Base-by-base conservation (phyloP, 2,329 filamentous ascomycete species). In the Madurella mycetomatis region DNA sequence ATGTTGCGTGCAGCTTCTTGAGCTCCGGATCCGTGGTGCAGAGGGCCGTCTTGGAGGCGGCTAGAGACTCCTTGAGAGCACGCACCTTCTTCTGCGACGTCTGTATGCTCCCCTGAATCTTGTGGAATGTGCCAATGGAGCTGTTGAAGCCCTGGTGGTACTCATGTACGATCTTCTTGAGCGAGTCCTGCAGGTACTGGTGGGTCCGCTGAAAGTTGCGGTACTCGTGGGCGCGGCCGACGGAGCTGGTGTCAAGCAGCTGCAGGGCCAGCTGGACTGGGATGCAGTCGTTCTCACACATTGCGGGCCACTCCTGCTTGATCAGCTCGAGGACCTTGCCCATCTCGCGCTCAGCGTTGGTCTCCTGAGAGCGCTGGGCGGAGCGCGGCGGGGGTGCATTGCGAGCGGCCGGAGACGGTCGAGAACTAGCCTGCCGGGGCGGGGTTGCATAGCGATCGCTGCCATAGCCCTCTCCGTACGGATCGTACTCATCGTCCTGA, bases 111-210 rank as follows among this genome's bases (percentile, higher is more conserved):
- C 86, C 84, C 70, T 99, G 94, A 58, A 99, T 99, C 72, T 95
- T 96, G 76, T 99, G 95, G 68, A 97, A 99, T 17, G 92, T 97
- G 70, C 92, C 94, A 60, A 99, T 97, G 48, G 92, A 96, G 71
- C 90, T 96, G 73, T 97, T 99, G 80, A 99, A 99, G 45, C 94
- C 95, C 71, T 99, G 94, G 67, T 99, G 92, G 68, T 99, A 92
- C 73, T 99, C 92, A 70, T 99, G 96, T 25, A 99, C 94, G 64
- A 99, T 96, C 34, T 86, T 85, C 71, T 96, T 96, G 54, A 99
- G 78, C 9, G 92, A 92, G 64, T 87, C 87, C 68, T 99, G 92
- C n/a, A 99, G 82, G 68, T 94, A 90, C 60, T 84, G 79, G 69
- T 96, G 90, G 45, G 90, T 91, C 61, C 87, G 78, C 66, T 88